These are phyloP conservation scores for Eimeria sp. DNA, from an alignment of 169 alveolate genomes.

Conservation along the genomic window DNA sequence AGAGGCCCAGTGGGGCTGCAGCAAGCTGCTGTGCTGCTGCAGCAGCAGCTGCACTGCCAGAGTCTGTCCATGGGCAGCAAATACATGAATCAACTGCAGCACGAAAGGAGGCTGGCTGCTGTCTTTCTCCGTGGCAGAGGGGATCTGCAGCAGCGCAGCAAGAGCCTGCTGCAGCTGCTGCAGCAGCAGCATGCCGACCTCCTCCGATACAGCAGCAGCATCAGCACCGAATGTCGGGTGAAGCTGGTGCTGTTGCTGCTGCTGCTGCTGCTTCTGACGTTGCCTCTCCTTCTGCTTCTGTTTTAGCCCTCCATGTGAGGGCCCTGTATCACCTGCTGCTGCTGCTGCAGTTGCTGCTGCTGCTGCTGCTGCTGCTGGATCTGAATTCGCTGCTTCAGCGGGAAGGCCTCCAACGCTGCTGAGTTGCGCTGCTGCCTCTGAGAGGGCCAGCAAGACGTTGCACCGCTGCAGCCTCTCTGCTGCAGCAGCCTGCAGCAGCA, in stretches of 20 bases:
- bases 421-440: conserved; percentile 40
- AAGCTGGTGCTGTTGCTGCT: background rate
- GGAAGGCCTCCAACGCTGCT: background rate
- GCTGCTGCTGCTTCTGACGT: background rate
- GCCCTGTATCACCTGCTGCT: background rate
- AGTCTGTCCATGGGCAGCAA: conserved; percentile 50
- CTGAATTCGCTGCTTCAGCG: background rate
- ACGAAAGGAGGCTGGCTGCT: background rate
- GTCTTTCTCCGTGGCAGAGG: background rate
- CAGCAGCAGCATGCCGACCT: conserved; percentile 29
- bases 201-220: background rate
- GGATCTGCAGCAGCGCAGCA: conserved; percentile 3
- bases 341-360: background rate
- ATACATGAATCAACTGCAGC: conserved; percentile 30
- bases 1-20: conserved; percentile 16
- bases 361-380: background rate
- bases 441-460: conserved; percentile 23
- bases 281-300: conserved; percentile 24
- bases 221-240: background rate
- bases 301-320: background rate
- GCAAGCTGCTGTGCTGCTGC: conserved; percentile 47
- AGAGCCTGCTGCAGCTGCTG: conserved; percentile 68
- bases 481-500: conserved; percentile 30
- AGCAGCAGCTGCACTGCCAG: conserved; percentile 60
- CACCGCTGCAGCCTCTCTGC: conserved; percentile 55